Base-by-base conservation (phyloP, 2,329 filamentous ascomycete species). In the Calonectria honghensis region DNA sequence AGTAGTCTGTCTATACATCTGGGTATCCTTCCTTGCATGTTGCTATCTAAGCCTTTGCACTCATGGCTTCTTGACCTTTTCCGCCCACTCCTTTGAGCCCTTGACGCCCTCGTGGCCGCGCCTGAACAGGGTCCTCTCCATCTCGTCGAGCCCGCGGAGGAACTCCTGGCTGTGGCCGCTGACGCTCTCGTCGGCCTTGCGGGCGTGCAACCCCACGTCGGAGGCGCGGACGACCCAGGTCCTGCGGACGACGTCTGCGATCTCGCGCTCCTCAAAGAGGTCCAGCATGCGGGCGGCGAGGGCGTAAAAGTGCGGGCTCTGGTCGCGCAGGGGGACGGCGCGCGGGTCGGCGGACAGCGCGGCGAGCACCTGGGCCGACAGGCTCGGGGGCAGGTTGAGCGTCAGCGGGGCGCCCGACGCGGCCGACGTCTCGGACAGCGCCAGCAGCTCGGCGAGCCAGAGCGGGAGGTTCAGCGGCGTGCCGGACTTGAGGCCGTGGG, bases 361-460 rank as follows among this genome's bases (percentile, higher is more conserved):
- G 79, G 97, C 96, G 82, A 97, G 88, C 52, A 98, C 96, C 59
- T 94, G 92, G 75, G 92, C 91, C 6, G 94, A 93, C 1, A 98
- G 91, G 4, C 95, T 93, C 0, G 91, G 85, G 0, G 97, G 96
- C 10, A 98, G 91, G 82, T 97, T 96, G 74, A 98, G 91, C 0
- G 94, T 94, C 5, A 97, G 91, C 31, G 96, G 91, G 9, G 94
- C 91, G 65, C 85, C 87, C 72, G 86, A 82, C 72, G 88, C 85
- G 35, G 86, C 85, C 64, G 84, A 85, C 13, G 85, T 85, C 35
- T 88, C 89, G 76, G 91, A 93, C 57, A 97, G 91, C 37, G 95
- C 95, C 68, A 99, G 94, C 91, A 98, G 96, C 85, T 98, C 95
- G 79, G 94, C 96, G 16, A 99, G 92, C 97, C 97, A 99, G 78